A percentile compares a stretch with the other conserved stretches of the same genome.
These are phyloP conservation scores for Alloteropsis semialata DNA, from an alignment of 176 grass and related monocot genomes.

Conservation along the genomic window DNA sequence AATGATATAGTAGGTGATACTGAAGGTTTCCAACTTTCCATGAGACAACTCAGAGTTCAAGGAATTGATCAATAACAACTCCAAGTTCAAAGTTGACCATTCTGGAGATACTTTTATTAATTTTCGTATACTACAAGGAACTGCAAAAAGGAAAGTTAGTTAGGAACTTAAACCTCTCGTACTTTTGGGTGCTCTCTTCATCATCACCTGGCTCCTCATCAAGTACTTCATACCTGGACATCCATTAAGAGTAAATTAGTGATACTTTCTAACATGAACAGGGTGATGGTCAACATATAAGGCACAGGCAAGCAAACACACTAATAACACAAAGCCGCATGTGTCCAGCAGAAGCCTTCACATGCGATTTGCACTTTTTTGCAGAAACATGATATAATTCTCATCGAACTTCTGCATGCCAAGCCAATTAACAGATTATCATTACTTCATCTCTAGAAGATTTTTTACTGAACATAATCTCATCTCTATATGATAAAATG, in stretches of 20 bases:
- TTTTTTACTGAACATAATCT: too few relatives aligned
- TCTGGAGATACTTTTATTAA: not conserved
- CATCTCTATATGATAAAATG: conserved; percentile 13
- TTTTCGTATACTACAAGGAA: conserved; percentile 7
- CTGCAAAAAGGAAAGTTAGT: conserved; percentile 30
- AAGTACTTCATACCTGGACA: conserved; percentile 84
- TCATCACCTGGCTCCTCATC: conserved; percentile 99
- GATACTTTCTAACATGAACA: conserved; percentile 1
- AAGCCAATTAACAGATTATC: not conserved
- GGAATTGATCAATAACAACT: not conserved
- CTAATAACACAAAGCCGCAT: not conserved
- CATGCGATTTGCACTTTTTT: not conserved
- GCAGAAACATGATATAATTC: not conserved
- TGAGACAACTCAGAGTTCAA: not conserved
- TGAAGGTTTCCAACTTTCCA: not conserved
- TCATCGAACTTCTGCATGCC: not conserved
- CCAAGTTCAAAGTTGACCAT: not conserved
- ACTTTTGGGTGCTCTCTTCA: conserved; percentile 91
- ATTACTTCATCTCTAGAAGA: not conserved
- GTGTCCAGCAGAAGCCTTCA: not conserved
- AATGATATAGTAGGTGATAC: not conserved
- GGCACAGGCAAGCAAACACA: not conserved
- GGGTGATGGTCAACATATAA: not conserved
- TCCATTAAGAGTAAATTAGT: conserved; percentile 32
- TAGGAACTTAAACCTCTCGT: conserved; percentile 28